Evolutionary conservation across 2,329 filamentous ascomycete species (phyloP), one percentile per base, ranked within the genome.

Genomic region (Colletotrichum cuscutae): DNA sequence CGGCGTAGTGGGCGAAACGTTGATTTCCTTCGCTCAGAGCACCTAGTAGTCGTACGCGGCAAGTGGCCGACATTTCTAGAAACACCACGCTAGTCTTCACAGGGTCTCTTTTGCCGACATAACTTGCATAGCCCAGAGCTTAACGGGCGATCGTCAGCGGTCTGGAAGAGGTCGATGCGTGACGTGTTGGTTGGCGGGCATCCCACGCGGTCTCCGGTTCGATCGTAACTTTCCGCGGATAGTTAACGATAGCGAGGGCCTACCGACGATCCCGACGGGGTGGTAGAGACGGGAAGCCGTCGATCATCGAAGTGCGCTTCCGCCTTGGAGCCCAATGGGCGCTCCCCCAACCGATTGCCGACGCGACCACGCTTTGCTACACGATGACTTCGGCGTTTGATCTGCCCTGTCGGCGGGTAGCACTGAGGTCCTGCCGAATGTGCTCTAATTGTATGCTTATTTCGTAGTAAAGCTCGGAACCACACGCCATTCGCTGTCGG

Each of bases 231-330:
- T 72, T 63, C 30, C 12, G 1, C 24, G 53, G 26, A 28, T 26
- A 46, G 9, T 52, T 24, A 63, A 26, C 53, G 52, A 63, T 53
- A 22, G 9, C 59, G 28, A 63, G 52, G 5, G 3, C 26, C 13
- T 46, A 22, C 63, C 64, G 65, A 42, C 65, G 52, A 54, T 59
- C 37, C 69, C 69, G 53, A 22, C 32, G 53, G 58, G 22, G 12
- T 26, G 69, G 58, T 63, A 53, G 22, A 24, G 30, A 12, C 65
- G 65, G 69, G 58, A 64, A 69, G 24, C 52, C 53, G 65, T 54
- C 59, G 65, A 72, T 72, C 69, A 69, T 69, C 26, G 53, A 19
- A 28, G 64, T 26, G 28, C 35, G 57, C 49, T 71, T 19, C 57
- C 35, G 56, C 32, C 56, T 42, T 37, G 49, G 37, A 13, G 42